A percentile compares a stretch with the other conserved stretches of the same genome.
Conservation (phyloP, 1,139 yeast genomes). For the Lipomyces yarrowii region DNA sequence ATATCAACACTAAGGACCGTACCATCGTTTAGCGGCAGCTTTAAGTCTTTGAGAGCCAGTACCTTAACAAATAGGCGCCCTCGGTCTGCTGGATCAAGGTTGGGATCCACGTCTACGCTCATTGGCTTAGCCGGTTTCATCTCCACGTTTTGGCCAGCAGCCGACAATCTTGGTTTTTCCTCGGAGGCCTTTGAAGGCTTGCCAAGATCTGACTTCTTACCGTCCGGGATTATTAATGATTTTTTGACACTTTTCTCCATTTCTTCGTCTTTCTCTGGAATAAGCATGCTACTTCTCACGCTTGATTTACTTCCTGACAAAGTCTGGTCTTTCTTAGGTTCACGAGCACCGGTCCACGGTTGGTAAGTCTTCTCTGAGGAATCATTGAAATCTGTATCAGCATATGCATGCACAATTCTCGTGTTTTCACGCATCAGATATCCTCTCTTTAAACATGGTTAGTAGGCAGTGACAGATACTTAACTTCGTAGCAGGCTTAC, state of each 20-base stretch:
- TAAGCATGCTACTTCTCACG: background rate
- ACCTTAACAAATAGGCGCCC: slow-evolving; percentile 77
- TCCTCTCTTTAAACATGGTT: slow-evolving; percentile 36
- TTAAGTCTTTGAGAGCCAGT: slow-evolving; percentile 58
- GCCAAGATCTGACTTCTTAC: background rate
- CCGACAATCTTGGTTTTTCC: background rate
- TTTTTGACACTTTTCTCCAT: background rate
- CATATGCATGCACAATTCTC: slow-evolving; percentile 42
- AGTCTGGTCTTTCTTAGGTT: slow-evolving; percentile 8
- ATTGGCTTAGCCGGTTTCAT: background rate
- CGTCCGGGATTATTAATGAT: background rate
- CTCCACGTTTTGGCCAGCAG: background rate
- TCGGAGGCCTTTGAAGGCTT: background rate
- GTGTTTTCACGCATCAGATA: slow-evolving; percentile 43
- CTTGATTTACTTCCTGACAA: background rate
- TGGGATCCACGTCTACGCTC: background rate
- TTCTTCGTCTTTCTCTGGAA: background rate
- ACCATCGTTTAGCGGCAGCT: slow-evolving; percentile 48
- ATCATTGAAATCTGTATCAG: slow-evolving; percentile 22
- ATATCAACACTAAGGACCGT: background rate
- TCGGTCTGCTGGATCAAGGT: slow-evolving; percentile 50
- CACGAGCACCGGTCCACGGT: slow-evolving; percentile 6
- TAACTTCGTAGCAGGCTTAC: slow-evolving; percentile 26
- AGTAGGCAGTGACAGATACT: background rate
- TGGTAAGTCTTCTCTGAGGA: slow-evolving; percentile 29